Evolutionary conservation across 257 asterid genomes (phyloP).

Genomic region (Primulina eburnea): DNA sequence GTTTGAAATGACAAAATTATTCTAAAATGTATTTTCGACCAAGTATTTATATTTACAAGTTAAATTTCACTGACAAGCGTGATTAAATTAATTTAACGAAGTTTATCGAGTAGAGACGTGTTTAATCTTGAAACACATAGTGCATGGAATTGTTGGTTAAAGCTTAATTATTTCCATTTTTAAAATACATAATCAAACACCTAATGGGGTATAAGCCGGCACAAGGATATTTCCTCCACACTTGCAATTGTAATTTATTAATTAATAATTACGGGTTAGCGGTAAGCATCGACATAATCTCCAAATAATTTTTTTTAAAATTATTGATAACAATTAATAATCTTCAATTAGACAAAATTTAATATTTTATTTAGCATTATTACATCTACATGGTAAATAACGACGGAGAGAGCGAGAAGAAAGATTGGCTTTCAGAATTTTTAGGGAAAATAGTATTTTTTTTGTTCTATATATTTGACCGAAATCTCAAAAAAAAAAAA

Average conservation of each 20-base stretch:
- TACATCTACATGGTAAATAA: too few species aligned
- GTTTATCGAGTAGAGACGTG: slow-evolving; percentile 19
- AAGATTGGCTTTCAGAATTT: too few species aligned
- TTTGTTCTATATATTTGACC: too few species aligned
- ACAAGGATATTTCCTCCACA: slow-evolving; percentile 26
- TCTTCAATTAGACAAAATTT: too few species aligned
- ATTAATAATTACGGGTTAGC: slow-evolving; percentile 19
- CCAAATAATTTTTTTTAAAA: background rate
- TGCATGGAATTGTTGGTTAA: slow-evolving; percentile 23
- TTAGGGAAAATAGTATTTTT: too few species aligned
- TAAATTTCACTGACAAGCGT: background rate
- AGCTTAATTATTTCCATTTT: slow-evolving; percentile 23
- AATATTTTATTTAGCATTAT: too few species aligned
- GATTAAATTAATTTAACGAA: slow-evolving; percentile 21
- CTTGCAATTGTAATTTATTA: slow-evolving; percentile 16
- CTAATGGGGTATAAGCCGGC: slow-evolving; percentile 50
- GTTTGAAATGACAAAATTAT: too few species aligned
- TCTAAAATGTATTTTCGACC: too few species aligned
- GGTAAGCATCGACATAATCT: background rate
- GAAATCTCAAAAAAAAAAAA: too few species aligned
- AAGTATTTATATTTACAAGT: too few species aligned
- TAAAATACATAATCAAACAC: slow-evolving; percentile 19
- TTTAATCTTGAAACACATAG: slow-evolving; percentile 26
- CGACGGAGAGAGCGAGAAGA: too few species aligned
- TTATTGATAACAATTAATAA: too few species aligned